Percentiles rank a stretch among this genome's conserved stretches.
Conservation (phyloP, 1,139 yeast species). For the Casaregolazyma suthepensis region DNA sequence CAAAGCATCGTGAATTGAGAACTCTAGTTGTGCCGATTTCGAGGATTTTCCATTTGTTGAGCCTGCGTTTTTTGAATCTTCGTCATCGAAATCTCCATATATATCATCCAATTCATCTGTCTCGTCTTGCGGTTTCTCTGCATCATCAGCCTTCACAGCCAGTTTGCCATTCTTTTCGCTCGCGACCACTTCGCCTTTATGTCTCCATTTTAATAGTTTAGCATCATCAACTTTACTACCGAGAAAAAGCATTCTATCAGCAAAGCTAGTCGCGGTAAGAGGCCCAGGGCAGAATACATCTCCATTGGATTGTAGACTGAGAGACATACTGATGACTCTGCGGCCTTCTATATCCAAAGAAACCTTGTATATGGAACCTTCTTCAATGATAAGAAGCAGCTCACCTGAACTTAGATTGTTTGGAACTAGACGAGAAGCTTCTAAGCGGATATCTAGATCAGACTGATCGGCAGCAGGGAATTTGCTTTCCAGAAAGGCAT, state of each 20-base stretch:
- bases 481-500: conserved; percentile 18
- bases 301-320: conserved; percentile 20
- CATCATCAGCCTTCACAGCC: conserved; percentile 32
- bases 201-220: conserved; percentile 34
- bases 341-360: conserved; percentile 48
- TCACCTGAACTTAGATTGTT: conserved; percentile 40
- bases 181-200: conserved; percentile 20
- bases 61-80: conserved; percentile 26
- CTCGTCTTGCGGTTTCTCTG: conserved; percentile 25
- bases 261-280: conserved; percentile 17
- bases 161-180: conserved; percentile 18
- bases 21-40: conserved; percentile 7
- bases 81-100: conserved; percentile 38
- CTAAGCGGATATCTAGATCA: conserved; percentile 49
- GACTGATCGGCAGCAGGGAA: conserved; percentile 55
- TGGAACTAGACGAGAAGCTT: conserved; percentile 47
- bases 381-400: conserved; percentile 46
- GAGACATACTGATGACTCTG: conserved; percentile 32
- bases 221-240: conserved; percentile 43
- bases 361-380: conserved; percentile 48
- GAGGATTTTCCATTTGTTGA: conserved; percentile 8
- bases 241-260: conserved; percentile 33
- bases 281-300: conserved; percentile 21
- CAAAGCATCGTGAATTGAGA: conserved; percentile 45
- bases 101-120: conserved; percentile 28